Percentiles rank a stretch among this genome's conserved stretches.
Evolutionary conservation across 768 basidiomycete species (phyloP).

Genomic region (Tephrocybe sp.): DNA sequence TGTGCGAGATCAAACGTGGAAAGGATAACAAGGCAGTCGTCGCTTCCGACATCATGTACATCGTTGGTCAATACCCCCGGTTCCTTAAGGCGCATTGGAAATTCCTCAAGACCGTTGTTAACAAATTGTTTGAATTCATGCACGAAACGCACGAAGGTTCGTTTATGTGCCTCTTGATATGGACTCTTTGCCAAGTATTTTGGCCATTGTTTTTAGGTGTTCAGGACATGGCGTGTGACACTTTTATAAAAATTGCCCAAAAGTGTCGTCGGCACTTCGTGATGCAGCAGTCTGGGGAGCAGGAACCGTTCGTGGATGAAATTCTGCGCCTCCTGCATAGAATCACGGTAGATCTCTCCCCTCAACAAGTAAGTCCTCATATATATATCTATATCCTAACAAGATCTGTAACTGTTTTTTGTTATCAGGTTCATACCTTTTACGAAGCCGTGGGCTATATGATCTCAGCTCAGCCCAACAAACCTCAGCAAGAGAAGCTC

Average conservation of each 20-base stretch:
- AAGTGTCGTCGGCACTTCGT: slow-evolving; percentile 98
- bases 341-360: slow-evolving; percentile 92
- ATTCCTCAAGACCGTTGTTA: slow-evolving; percentile 99
- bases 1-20: slow-evolving; percentile 97
- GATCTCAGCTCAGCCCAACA: slow-evolving; percentile 99
- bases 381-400: not conserved
- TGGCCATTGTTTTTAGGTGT: slow-evolving; percentile 57
- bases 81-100: slow-evolving; percentile 99
- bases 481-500: slow-evolving; percentile 92
- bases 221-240: slow-evolving; percentile 99
- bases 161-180: slow-evolving; percentile 16
- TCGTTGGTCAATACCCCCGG: slow-evolving; percentile 98
- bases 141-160: slow-evolving; percentile 97
- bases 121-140: slow-evolving; percentile 99
- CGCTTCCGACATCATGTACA: slow-evolving; percentile 96
- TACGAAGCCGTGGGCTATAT: slow-evolving; percentile 99
- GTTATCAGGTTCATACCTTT: slow-evolving; percentile 82
- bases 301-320: slow-evolving; percentile 97
- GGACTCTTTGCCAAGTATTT: not conserved
- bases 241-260: slow-evolving; percentile 99
- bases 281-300: slow-evolving; percentile 96
- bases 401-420: slow-evolving; percentile 16
- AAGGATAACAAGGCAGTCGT: slow-evolving; percentile 99
- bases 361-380: slow-evolving; percentile 63
- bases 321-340: slow-evolving; percentile 88